Conservation (phyloP, 257 asterid species). For the Galeopsis tetrahit region DNA sequence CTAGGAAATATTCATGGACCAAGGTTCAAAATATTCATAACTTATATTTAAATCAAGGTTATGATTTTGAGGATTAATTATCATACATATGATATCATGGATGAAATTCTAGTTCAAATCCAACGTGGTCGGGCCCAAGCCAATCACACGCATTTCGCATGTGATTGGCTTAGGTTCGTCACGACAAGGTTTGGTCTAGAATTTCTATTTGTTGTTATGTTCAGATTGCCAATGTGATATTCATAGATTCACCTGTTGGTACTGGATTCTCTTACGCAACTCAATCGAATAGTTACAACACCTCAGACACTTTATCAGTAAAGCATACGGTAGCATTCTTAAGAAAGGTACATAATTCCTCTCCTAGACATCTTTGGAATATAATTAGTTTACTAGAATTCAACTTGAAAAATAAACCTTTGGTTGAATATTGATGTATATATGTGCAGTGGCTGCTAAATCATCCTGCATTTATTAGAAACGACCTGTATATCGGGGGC, state of each 20-base stretch:
- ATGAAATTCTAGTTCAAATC: too few species aligned
- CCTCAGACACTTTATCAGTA: not conserved
- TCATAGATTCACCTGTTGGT: conserved; percentile 26
- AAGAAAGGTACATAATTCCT: conserved; percentile 1
- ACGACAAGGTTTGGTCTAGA: not conserved
- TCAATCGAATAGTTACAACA: not conserved
- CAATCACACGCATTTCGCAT: too few species aligned
- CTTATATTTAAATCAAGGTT: too few species aligned
- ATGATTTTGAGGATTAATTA: not conserved
- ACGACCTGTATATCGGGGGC: conserved; percentile 44
- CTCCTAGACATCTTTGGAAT: not conserved
- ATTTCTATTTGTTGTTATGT: not conserved
- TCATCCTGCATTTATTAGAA: conserved; percentile 37
- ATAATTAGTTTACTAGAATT: too few species aligned
- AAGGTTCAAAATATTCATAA: conserved; percentile 7
- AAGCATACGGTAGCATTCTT: conserved; percentile 1
- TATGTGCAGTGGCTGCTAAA: conserved; percentile 46
- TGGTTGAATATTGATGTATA: too few species aligned
- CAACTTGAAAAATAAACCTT: not conserved
- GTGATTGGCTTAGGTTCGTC: too few species aligned
- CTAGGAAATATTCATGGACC: conserved; percentile 30
- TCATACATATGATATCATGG: too few species aligned
- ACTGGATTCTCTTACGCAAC: conserved; percentile 31
- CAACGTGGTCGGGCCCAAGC: too few species aligned
- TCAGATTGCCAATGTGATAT: conserved; percentile 29